phyloP scores from a whole-genome alignment of 306 rosid genomes.

The Malus fusca region DNA sequence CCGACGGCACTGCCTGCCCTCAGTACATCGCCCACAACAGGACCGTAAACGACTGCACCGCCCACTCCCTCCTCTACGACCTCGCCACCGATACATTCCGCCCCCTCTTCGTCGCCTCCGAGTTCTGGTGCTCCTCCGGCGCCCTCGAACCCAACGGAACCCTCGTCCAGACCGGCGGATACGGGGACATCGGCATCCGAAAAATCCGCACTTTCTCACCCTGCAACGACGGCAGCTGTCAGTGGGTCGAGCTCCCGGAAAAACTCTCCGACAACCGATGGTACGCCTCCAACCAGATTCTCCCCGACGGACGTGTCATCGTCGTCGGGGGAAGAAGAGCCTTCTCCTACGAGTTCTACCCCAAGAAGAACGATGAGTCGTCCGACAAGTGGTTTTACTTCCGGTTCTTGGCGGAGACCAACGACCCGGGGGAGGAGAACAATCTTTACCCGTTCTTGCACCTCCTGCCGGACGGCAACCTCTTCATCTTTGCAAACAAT shows the following conservation, averaged over 20 bases:
- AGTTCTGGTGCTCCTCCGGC: constrained; percentile 86
- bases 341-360: constrained; percentile 60
- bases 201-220: constrained; percentile 43
- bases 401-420: constrained; percentile 44
- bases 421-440: constrained; percentile 52
- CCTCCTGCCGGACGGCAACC: constrained; percentile 60
- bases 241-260: constrained; percentile 40
- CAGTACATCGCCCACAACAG: constrained; percentile 3
- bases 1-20: constrained; percentile 20
- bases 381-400: constrained; percentile 8
- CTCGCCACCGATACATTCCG: constrained; percentile 34
- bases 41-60: constrained; percentile 59
- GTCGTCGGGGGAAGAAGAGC: constrained; percentile 49
- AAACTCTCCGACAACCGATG: constrained; percentile 33
- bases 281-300: constrained; percentile 64
- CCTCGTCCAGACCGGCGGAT: constrained; percentile 71
- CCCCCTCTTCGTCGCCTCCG: constrained; percentile 48
- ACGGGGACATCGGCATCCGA: constrained; percentile 36
- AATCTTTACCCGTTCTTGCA: constrained; percentile 87
- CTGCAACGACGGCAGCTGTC: constrained; percentile 32
- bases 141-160: constrained; percentile 39
- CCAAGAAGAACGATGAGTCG: constrained; percentile 17
- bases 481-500: constrained; percentile 66
- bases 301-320: constrained; percentile 50
- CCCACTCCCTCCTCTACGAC: constrained; percentile 70